Evolutionary conservation across 805 yeast species (phyloP).

Genomic region (Vanderwaltozyma polyspora): DNA sequence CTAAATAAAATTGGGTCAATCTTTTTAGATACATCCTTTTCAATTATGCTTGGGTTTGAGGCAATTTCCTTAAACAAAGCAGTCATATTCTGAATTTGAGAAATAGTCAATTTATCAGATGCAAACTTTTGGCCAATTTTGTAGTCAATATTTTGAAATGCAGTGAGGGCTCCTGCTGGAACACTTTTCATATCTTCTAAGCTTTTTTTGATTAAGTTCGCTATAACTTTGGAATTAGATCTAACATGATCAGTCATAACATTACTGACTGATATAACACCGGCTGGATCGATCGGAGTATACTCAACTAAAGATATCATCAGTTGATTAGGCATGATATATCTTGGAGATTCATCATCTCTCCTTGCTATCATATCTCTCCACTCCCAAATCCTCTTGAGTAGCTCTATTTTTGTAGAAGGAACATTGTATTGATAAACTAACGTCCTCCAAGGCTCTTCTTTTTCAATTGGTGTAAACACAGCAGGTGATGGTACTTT

Average conservation of each 20-base stretch:
- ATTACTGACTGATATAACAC: slow-evolving; percentile 38
- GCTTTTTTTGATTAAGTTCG: slow-evolving; percentile 41
- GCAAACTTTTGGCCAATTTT: too few species aligned
- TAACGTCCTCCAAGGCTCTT: slow-evolving; percentile 57
- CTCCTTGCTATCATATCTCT: slow-evolving; percentile 66
- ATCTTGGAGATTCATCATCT: slow-evolving; percentile 77
- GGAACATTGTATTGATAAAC: slow-evolving; percentile 58
- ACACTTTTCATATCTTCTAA: slow-evolving; percentile 13
- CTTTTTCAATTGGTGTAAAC: slow-evolving; percentile 40
- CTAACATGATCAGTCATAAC: slow-evolving; percentile 47
- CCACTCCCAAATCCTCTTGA: slow-evolving; percentile 64
- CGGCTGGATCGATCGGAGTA: slow-evolving; percentile 48
- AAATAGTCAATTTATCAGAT: slow-evolving; percentile 6
- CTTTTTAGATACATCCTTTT: neutral
- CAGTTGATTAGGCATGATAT: slow-evolving; percentile 71
- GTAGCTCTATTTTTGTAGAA: slow-evolving; percentile 38
- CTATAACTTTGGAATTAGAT: slow-evolving; percentile 43
- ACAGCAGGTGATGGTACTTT: slow-evolving; percentile 24
- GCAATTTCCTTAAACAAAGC: slow-evolving; percentile 5
- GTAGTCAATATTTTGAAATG: too few species aligned
- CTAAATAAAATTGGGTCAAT: neutral
- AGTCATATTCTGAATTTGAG: slow-evolving; percentile 12
- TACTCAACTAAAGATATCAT: slow-evolving; percentile 49
- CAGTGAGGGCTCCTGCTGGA: too few species aligned
- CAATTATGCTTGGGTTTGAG: neutral